A percentile compares a stretch with the other conserved stretches of the same genome.
These are phyloP conservation scores for Harringtonia aguacate DNA, from an alignment of 2,329 filamentous ascomycete species.

Conservation along the genomic window DNA sequence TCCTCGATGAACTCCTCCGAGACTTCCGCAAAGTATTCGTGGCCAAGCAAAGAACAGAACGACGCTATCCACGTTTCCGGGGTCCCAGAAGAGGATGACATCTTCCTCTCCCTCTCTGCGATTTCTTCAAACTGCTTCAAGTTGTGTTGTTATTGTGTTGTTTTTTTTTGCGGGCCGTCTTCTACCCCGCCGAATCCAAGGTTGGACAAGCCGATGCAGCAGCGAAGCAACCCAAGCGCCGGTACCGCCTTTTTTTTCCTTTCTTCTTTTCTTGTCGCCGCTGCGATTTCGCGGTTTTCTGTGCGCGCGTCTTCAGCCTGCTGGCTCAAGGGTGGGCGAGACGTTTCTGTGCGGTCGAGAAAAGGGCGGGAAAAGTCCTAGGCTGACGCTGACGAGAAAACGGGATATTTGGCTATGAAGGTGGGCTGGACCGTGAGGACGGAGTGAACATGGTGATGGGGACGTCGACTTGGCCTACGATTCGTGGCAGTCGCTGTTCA, in stretches of 20 bases:
- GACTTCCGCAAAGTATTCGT: slow-evolving; percentile 98
- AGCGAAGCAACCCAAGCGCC: neutral
- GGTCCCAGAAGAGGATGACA: slow-evolving; percentile 50
- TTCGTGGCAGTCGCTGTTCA: neutral
- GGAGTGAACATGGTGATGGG: slow-evolving; percentile 1
- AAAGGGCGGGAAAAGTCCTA: too few relatives aligned
- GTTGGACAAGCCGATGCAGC: neutral
- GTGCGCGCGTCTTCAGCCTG: too few relatives aligned
- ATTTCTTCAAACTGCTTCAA: neutral
- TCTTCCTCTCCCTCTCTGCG: slow-evolving; percentile 17
- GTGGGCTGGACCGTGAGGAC: neutral
- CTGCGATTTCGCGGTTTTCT: too few relatives aligned
- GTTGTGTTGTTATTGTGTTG: neutral
- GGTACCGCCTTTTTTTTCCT: too few relatives aligned
- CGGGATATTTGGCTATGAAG: neutral
- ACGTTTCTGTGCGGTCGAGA: too few relatives aligned
- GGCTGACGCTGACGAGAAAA: neutral
- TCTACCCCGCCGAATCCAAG: slow-evolving; percentile 2
- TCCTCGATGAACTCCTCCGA: slow-evolving; percentile 99
- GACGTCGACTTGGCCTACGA: neutral
- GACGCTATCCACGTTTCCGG: slow-evolving; percentile 95
- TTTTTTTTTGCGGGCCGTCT: neutral
- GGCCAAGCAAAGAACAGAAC: slow-evolving; percentile 88
- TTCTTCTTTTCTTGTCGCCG: too few relatives aligned
- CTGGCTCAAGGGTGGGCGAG: too few relatives aligned